These are phyloP conservation scores for Ganoderma resinaceum DNA, from an alignment of 1,284 basidiomycete genomes.

Conservation along the genomic window DNA sequence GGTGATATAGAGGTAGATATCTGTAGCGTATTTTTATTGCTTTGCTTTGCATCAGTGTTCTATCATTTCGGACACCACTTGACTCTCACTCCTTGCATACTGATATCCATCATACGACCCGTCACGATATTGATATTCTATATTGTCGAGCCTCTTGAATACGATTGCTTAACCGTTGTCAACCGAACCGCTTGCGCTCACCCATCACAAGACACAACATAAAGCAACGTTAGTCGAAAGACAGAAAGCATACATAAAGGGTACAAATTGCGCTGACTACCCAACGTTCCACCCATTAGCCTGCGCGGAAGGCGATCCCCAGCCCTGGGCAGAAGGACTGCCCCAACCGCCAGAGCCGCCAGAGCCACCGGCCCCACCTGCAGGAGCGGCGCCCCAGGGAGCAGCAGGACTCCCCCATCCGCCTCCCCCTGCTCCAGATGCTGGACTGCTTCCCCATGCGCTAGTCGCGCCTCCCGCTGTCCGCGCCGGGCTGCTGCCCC, in stretches of 20 bases:
- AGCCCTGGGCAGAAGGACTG: conserved; percentile 34
- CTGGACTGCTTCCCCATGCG: conserved; percentile 16
- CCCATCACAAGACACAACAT: neutral
- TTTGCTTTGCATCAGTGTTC: conserved; percentile 1
- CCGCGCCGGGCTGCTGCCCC: conserved; percentile 18
- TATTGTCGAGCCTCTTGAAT: neutral
- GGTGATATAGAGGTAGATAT: conserved; percentile 3
- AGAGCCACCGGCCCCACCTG: conserved; percentile 6
- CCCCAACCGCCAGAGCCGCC: conserved; percentile 27
- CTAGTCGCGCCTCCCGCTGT: conserved; percentile 14
- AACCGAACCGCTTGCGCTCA: neutral
- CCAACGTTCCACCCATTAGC: conserved; percentile 50
- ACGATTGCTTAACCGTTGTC: neutral
- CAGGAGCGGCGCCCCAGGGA: conserved; percentile 3
- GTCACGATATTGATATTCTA: neutral
- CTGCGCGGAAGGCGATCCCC: conserved; percentile 45
- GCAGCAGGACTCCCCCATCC: conserved; percentile 18
- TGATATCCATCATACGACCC: neutral
- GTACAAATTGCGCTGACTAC: conserved; percentile 26
- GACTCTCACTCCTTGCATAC: neutral
- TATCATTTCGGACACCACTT: neutral
- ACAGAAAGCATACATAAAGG: conserved; percentile 11
- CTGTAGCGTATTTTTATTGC: conserved; percentile 16
- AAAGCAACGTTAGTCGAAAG: conserved; percentile 6
- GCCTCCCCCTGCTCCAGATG: conserved; percentile 20